Conservation (phyloP, 2,329 filamentous ascomycete genomes). For the Monosporascus sp. region DNA sequence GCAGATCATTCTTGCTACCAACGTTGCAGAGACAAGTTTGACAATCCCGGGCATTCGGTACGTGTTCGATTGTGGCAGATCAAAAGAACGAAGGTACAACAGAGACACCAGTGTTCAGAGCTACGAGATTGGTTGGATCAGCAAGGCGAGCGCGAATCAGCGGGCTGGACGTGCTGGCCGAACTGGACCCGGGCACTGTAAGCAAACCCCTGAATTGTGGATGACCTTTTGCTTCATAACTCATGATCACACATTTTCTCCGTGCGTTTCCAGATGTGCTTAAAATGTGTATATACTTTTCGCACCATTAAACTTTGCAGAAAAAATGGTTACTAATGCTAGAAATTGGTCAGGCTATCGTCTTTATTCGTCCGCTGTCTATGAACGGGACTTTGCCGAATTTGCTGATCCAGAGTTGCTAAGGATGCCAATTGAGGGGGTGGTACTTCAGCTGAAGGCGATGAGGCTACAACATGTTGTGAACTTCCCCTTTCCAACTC, state of each 20-base stretch:
- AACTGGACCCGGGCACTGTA: constrained; percentile 89
- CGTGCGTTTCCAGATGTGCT: too few relatives aligned
- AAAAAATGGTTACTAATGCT: not conserved
- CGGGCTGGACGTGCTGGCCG: constrained; percentile 89
- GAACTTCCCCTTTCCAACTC: constrained; percentile 94
- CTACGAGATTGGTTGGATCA: constrained; percentile 94
- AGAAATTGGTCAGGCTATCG: constrained; percentile 50
- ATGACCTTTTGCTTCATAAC: not conserved
- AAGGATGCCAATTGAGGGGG: constrained; percentile 85
- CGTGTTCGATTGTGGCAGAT: constrained; percentile 89
- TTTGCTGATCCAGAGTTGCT: constrained; percentile 86
- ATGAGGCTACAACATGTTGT: constrained; percentile 88
- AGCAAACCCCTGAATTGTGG: not conserved
- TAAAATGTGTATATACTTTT: too few relatives aligned
- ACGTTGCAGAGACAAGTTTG: constrained; percentile 94
- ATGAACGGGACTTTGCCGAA: constrained; percentile 80
- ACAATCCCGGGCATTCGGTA: constrained; percentile 95
- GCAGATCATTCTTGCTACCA: constrained; percentile 86
- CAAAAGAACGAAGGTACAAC: constrained; percentile 89
- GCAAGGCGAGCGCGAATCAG: constrained; percentile 92
- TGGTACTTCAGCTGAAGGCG: constrained; percentile 89
- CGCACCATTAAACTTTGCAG: too few relatives aligned
- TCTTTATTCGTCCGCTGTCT: constrained; percentile 91
- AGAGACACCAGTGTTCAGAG: constrained; percentile 87
- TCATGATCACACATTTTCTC: too few relatives aligned